Conservation (phyloP, 306 rosid species). For the Castanospermum australe region DNA sequence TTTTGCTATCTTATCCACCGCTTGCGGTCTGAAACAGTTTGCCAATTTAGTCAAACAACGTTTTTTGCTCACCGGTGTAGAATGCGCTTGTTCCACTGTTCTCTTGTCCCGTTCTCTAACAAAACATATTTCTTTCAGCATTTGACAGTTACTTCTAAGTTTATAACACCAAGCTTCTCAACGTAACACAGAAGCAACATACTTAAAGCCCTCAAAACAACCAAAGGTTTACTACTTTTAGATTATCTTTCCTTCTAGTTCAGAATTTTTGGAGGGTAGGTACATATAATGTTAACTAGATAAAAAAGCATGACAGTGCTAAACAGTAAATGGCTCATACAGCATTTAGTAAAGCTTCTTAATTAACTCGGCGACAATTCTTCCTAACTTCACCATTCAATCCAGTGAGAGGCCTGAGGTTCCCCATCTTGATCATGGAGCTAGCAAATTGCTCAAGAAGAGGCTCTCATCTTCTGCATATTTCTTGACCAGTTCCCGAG, state of each 20-base stretch:
- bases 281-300: neutral
- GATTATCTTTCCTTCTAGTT: neutral
- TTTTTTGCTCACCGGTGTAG: neutral
- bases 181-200: neutral
- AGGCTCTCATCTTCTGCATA: slow-evolving; percentile 60
- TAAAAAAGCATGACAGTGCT: neutral
- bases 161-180: neutral
- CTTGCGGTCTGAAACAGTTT: too few relatives aligned
- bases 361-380: slow-evolving; percentile 61
- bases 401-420: slow-evolving; percentile 67
- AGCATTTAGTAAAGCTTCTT: neutral
- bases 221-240: neutral
- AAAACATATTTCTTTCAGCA: neutral
- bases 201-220: neutral
- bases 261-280: neutral
- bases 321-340: neutral
- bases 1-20: too few relatives aligned
- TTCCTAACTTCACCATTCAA: slow-evolving; percentile 71
- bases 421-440: slow-evolving; percentile 82
- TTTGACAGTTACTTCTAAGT: neutral
- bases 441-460: slow-evolving; percentile 72
- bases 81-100: too few relatives aligned
- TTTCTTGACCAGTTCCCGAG: slow-evolving; percentile 51
- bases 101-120: too few relatives aligned
- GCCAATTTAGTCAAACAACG: too few relatives aligned